Evolutionary conservation across 73 alveolate genomes (phyloP).

Genomic region (Blepharisma stoltei): DNA sequence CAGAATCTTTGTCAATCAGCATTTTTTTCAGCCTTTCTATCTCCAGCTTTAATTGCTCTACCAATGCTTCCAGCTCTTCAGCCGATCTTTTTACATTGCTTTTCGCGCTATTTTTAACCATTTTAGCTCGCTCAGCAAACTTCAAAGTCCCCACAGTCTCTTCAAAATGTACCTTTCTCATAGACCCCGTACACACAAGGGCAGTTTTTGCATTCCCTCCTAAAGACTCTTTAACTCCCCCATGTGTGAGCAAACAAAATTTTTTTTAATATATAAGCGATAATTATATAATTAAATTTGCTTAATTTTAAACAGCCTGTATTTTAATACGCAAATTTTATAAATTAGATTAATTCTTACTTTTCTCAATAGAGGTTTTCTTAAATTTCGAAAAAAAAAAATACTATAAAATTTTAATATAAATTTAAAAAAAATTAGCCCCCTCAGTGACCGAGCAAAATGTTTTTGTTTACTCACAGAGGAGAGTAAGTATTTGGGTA

Average conservation of each 20-base stretch:
- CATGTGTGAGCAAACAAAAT: no score
- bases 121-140: conserved; percentile 73
- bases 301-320: not conserved
- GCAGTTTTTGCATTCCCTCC: conserved; percentile 89
- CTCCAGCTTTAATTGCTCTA: conserved; percentile 51
- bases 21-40: conserved; percentile 32
- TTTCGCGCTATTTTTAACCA: conserved; percentile 56
- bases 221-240: conserved; percentile 80
- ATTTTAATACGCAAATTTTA: not conserved
- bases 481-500: conserved; percentile 55
- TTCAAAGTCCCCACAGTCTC: conserved; percentile 82
- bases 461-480: no score
- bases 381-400: no score
- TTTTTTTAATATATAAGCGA: no score
- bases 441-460: no score
- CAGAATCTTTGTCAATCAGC: conserved; percentile 28
- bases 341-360: not conserved
- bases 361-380: no score
- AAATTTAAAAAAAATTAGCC: no score
- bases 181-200: conserved; percentile 81
- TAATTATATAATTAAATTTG: not conserved
- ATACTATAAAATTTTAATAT: no score
- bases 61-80: conserved; percentile 56
- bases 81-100: conserved; percentile 63
- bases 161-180: conserved; percentile 69